Evolutionary conservation across 352 stramenopile genomes (phyloP).

Genomic region (Phytophthora brassicae): DNA sequence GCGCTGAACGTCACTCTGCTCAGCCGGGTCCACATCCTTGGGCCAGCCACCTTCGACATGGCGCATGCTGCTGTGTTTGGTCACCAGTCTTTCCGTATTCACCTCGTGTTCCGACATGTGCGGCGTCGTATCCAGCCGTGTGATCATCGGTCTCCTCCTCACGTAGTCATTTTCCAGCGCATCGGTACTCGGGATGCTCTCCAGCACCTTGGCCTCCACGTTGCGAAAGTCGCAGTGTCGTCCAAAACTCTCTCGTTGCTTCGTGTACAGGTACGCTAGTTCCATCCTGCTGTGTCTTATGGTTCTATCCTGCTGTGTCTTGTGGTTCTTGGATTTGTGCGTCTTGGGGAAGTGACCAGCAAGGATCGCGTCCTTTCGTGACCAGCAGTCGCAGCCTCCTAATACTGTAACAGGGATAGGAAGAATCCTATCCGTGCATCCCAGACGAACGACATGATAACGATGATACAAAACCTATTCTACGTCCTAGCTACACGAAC

Average conservation of each 20-base stretch:
- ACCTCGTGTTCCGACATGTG: constrained; percentile 92
- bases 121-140: constrained; percentile 88
- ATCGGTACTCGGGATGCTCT: constrained; percentile 86
- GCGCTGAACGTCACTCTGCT: constrained; percentile 94
- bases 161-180: constrained; percentile 91
- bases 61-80: constrained; percentile 93
- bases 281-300: constrained; percentile 56
- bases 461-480: constrained; percentile 1
- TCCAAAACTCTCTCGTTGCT: constrained; percentile 92
- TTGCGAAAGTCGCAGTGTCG: constrained; percentile 92
- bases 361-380: constrained; percentile 37
- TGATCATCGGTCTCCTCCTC: constrained; percentile 84
- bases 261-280: constrained; percentile 90
- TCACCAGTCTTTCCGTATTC: constrained; percentile 94
- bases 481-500: constrained; percentile 6
- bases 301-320: constrained; percentile 1
- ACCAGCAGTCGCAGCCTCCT: constrained; percentile 1
- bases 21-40: constrained; percentile 96
- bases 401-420: no score
- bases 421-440: no score
- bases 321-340: constrained; percentile 2
- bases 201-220: constrained; percentile 89
- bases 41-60: constrained; percentile 97
- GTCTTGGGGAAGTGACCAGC: constrained; percentile 21
- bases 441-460: neutral